Evolutionary conservation across 1,284 basidiomycete genomes (phyloP).

Genomic region (Boletus semigastroideus): DNA sequence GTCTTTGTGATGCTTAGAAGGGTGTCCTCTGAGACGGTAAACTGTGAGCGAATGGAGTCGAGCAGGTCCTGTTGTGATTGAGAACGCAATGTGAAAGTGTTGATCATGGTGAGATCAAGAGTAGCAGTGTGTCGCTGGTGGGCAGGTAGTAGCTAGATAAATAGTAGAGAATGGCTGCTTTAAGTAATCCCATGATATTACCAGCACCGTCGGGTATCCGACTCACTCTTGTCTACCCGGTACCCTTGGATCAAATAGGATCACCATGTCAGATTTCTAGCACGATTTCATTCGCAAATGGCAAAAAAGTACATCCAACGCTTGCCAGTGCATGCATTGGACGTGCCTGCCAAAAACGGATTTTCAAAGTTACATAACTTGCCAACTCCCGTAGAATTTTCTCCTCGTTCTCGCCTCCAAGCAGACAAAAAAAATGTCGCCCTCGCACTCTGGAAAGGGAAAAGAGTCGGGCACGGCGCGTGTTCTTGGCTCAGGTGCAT

Average conservation of each 20-base stretch:
- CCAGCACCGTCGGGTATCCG: no score
- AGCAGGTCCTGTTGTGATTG: slow-evolving; percentile 33
- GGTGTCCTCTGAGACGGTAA: slow-evolving; percentile 60
- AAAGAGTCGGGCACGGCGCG: slow-evolving; percentile 91
- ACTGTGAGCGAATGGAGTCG: slow-evolving; percentile 60
- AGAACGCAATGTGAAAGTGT: slow-evolving; percentile 14
- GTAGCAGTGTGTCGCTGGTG: background rate
- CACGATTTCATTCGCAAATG: no score
- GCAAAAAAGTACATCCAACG: no score
- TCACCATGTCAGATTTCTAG: no score
- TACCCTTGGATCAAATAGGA: no score
- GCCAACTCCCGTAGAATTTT: slow-evolving; percentile 13
- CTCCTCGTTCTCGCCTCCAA: background rate
- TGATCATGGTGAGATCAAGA: slow-evolving; percentile 14
- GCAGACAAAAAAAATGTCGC: slow-evolving; percentile 49
- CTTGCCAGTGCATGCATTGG: no score
- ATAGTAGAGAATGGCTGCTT: background rate
- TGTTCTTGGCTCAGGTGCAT: slow-evolving; percentile 89
- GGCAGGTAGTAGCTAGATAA: background rate
- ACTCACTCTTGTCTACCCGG: no score
- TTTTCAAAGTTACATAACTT: slow-evolving; percentile 21
- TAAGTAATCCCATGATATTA: background rate
- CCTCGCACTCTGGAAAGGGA: slow-evolving; percentile 58
- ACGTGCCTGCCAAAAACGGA: slow-evolving; percentile 12
- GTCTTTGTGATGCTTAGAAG: slow-evolving; percentile 72